These are phyloP conservation scores for Nyssa sinensis DNA, from an alignment of 148 eudicot genomes.

Conservation along the genomic window DNA sequence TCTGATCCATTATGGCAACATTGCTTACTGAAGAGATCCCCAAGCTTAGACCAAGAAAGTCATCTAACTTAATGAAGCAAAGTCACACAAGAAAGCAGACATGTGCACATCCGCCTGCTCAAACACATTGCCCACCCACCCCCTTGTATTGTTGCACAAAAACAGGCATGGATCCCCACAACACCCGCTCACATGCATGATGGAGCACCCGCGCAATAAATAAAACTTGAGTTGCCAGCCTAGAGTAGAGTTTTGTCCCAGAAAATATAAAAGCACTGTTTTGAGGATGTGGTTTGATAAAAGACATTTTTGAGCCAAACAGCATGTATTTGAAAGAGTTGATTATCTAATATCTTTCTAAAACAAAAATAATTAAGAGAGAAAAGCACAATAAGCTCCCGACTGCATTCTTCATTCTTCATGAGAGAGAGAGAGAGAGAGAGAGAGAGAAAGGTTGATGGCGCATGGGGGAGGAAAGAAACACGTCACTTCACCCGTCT, in stretches of 20 bases:
- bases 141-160: background rate
- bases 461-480: too few species aligned
- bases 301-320: background rate
- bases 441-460: too few species aligned
- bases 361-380: background rate
- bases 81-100: background rate
- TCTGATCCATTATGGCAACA: background rate
- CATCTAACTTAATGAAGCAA: background rate
- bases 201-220: background rate
- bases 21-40: background rate
- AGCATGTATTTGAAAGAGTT: background rate
- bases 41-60: background rate
- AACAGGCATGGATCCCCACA: background rate
- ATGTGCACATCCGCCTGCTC: background rate
- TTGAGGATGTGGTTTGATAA: background rate
- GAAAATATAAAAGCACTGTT: background rate
- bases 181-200: background rate
- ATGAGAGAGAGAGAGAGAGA: too few species aligned
- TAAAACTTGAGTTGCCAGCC: background rate
- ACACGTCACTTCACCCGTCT: too few species aligned
- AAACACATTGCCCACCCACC: background rate
- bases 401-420: background rate
- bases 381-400: too few species aligned
- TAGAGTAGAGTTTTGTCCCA: background rate
- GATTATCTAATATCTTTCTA: background rate